These are phyloP conservation scores for Xylaria cubensis DNA, from an alignment of 495 filamentous ascomycete genomes.

Conservation along the genomic window DNA sequence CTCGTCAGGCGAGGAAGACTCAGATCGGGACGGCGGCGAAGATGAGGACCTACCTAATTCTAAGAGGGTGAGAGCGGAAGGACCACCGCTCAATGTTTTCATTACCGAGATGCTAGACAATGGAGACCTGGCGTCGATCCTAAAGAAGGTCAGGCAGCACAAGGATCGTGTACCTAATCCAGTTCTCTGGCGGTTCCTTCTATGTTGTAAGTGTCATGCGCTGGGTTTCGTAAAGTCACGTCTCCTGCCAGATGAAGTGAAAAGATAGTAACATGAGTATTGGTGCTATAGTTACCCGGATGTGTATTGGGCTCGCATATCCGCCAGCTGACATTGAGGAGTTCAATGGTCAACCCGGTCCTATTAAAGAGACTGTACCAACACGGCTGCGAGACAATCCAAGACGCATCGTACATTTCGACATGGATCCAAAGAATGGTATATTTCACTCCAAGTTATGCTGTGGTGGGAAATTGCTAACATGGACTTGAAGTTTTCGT, in stretches of 20 bases:
- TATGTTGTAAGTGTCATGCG: conserved; percentile 12
- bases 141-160: background rate
- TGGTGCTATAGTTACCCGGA: background rate
- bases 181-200: conserved; percentile 17
- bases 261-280: background rate
- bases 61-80: background rate
- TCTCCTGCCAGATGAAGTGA: background rate
- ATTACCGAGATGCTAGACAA: conserved; percentile 21
- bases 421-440: conserved; percentile 21
- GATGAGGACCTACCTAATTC: background rate
- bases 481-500: conserved; percentile 6
- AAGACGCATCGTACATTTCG: conserved; percentile 21
- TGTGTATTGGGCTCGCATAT: conserved; percentile 24
- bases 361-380: conserved; percentile 9
- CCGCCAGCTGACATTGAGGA: background rate
- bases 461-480: background rate
- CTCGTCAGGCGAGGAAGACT: background rate
- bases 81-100: background rate
- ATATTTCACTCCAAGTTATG: background rate
- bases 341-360: background rate
- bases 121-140: conserved; percentile 1
- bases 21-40: background rate
- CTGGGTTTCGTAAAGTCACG: no score
- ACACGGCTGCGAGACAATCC: background rate
- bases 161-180: background rate